Conservation (phyloP, 352 stramenopile species). For the Pythium vanterpoolii region DNA sequence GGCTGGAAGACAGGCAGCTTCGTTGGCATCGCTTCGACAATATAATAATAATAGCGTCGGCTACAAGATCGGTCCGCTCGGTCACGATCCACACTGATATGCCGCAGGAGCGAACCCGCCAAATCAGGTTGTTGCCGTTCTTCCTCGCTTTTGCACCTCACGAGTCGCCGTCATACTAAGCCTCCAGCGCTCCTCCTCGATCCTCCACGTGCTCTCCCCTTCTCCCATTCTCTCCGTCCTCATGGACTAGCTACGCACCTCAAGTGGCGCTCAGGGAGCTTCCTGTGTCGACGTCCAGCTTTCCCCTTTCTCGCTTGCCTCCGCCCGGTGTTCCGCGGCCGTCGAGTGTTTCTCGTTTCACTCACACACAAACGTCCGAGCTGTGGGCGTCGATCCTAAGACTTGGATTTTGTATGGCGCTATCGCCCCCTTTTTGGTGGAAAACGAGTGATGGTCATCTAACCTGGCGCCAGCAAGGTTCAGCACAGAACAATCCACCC, state of each 20-base stretch:
- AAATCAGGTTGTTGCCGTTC: not conserved
- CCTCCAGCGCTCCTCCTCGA: not conserved
- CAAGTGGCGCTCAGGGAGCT: not conserved
- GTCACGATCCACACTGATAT: not conserved
- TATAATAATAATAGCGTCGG: too few species aligned
- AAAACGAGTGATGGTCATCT: constrained; percentile 22
- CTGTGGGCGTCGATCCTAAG: not conserved
- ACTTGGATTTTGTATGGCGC: constrained; percentile 18
- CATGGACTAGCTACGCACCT: not conserved
- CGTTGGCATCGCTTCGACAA: not conserved
- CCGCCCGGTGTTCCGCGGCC: not conserved
- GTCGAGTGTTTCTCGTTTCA: constrained; percentile 22
- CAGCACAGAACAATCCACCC: constrained; percentile 4
- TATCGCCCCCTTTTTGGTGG: not conserved
- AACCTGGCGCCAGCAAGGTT: constrained; percentile 13
- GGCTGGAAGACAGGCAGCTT: not conserved
- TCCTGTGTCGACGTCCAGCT: not conserved
- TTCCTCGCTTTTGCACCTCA: not conserved
- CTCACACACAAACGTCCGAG: constrained; percentile 4
- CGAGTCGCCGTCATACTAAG: not conserved
- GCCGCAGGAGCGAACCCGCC: not conserved
- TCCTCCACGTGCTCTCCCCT: not conserved
- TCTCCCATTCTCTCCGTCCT: not conserved
- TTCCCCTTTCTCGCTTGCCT: not conserved
- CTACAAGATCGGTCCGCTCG: not conserved